Base-by-base conservation (phyloP, 2,329 filamentous ascomycete genomes). In the Aureobasidium sp. region DNA sequence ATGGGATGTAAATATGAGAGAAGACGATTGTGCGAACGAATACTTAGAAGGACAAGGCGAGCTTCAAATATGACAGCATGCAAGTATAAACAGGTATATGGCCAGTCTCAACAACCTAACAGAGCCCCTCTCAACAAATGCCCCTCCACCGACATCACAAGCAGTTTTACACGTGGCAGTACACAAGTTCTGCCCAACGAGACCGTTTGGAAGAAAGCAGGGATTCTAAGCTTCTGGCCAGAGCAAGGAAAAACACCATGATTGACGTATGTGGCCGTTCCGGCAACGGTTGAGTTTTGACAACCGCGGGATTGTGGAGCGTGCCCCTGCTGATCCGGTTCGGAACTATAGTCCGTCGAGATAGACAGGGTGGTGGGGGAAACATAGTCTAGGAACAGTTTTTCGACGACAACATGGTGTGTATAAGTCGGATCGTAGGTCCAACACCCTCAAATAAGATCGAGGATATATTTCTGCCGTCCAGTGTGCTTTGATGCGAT, bases 111-210 rank as follows among this genome's bases (percentile, higher is more conserved):
- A 59, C 55, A 47, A 47, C 51, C n/a, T 54, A n/a, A 25, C 20
- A 25, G n/a, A n/a, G 38, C 55, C 42, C 42, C 29, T 59, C 55
- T 47, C 55, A 59, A 59, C 55, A 59, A 47, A 33, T 29, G 29
- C 27, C 55, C 25, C n/a, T 47, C 42, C 27, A 45, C 55, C 55
- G 16, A 45, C 40, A 45, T 47, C 40, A 59, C n/a, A 20, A n/a
- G n/a, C n/a, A 25, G 42, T 2, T n/a, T 42, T 23, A 58, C 25
- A 58, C 54, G 54, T 45, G 55, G 55, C 55, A 20, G 55, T 59
- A 59, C 25, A 47, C 55, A 59, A 18, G 36, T 47, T n/a, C n/a
- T n/a, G n/a, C n/a, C n/a, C 38, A 31, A 20, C 38, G 31, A 43
- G 1, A 20, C 38, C n/a, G 51, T 27, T 36, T 55, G n/a, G 20